Conservation (phyloP, 306 rosid species). For the Glycine latifolia region DNA sequence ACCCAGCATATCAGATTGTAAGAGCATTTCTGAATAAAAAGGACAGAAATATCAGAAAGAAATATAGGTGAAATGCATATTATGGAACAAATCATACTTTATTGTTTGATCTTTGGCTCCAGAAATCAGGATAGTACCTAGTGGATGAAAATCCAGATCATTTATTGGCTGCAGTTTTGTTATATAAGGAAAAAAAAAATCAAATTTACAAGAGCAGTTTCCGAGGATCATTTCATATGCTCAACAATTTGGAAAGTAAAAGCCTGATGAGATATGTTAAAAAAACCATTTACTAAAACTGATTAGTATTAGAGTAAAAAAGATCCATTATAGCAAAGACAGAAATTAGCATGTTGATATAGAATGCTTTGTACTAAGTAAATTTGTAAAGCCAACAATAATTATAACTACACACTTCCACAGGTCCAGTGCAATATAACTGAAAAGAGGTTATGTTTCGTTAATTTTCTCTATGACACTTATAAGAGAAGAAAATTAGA, state of each 20-base stretch:
- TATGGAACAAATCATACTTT: slow-evolving; percentile 59
- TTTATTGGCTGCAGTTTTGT: slow-evolving; percentile 81
- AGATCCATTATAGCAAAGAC: slow-evolving; percentile 4
- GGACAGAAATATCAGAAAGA: slow-evolving; percentile 30
- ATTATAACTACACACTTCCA: slow-evolving; percentile 7
- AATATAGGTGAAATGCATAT: slow-evolving; percentile 24
- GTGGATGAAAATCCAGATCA: slow-evolving; percentile 97
- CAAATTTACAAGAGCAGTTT: slow-evolving; percentile 29
- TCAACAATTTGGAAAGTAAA: slow-evolving; percentile 5
- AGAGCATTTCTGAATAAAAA: slow-evolving; percentile 40
- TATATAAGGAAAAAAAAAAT: background rate
- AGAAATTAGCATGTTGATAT: slow-evolving; percentile 31
- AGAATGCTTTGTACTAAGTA: slow-evolving; percentile 9
- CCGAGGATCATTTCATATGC: slow-evolving; percentile 31
- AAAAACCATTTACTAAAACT: slow-evolving; percentile 19
- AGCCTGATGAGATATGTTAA: background rate
- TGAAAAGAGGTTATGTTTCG: no score
- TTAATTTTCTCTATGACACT: no score
- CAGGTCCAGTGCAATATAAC: no score
- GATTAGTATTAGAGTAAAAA: slow-evolving; percentile 12
- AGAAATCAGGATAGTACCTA: slow-evolving; percentile 76
- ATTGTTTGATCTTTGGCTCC: slow-evolving; percentile 93
- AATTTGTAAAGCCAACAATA: slow-evolving; percentile 7
- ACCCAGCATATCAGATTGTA: slow-evolving; percentile 35
- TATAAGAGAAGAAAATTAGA: no score